These are phyloP conservation scores for Hemileccinum hortonii DNA, from an alignment of 1,284 basidiomycete species.

Conservation along the genomic window DNA sequence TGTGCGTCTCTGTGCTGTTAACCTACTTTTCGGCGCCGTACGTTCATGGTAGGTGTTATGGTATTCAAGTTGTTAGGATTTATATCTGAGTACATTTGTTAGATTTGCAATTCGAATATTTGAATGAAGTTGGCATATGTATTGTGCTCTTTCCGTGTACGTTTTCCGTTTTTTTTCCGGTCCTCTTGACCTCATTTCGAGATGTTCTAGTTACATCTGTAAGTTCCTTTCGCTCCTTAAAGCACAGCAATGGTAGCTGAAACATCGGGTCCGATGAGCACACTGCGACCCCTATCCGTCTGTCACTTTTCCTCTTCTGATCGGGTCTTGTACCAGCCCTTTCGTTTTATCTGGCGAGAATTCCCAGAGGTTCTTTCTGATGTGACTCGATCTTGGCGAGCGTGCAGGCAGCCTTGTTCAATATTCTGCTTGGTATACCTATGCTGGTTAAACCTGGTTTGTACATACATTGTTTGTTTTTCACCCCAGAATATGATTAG, in stretches of 20 bases:
- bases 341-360: slow-evolving; percentile 20
- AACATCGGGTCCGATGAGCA: slow-evolving; percentile 13
- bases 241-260: background rate
- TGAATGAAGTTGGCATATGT: slow-evolving; percentile 15
- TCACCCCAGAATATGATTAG: slow-evolving; percentile 6
- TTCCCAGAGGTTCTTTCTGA: too few species aligned
- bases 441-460: slow-evolving; percentile 20
- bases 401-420: slow-evolving; percentile 17
- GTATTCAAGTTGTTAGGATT: too few species aligned
- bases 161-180: background rate
- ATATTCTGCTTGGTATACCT: slow-evolving; percentile 7
- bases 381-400: background rate
- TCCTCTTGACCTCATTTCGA: background rate
- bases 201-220: slow-evolving; percentile 9
- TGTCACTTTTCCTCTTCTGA: background rate
- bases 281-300: too few species aligned
- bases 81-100: background rate
- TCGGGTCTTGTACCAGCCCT: slow-evolving; percentile 4
- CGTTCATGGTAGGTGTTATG: slow-evolving; percentile 8
- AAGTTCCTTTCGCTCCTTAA: background rate
- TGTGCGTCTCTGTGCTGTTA: background rate
- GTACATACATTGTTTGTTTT: background rate
- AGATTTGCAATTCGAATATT: slow-evolving; percentile 10
- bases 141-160: slow-evolving; percentile 1
- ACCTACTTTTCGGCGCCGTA: background rate